Percentiles rank a stretch among this genome's conserved stretches.
phyloP scores from a whole-genome alignment of 2,329 filamentous ascomycete species.

The Paraconiothyrium sp. region DNA sequence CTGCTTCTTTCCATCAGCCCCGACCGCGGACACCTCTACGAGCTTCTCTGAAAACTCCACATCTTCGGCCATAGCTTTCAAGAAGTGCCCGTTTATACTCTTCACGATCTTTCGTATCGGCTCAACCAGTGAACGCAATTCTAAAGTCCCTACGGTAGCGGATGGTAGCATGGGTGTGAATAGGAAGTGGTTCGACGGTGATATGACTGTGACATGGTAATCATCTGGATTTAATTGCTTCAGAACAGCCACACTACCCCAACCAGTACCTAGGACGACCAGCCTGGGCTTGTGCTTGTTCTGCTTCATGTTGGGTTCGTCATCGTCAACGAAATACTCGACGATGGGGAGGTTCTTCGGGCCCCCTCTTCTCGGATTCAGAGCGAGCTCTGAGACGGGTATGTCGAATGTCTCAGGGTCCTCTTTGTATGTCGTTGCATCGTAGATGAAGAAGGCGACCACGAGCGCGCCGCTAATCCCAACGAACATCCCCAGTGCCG shows the following conservation, averaged over 20 bases:
- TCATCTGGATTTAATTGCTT: conserved; percentile 91
- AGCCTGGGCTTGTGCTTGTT: conserved; percentile 90
- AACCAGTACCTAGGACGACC: conserved; percentile 92
- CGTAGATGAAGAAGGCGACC: conserved; percentile 89
- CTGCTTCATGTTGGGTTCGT: conserved; percentile 76
- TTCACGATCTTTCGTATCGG: conserved; percentile 86
- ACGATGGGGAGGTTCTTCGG: conserved; percentile 95
- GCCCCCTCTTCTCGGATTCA: conserved; percentile 82
- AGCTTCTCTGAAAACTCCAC: conserved; percentile 92
- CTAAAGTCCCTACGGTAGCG: conserved; percentile 93
- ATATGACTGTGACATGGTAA: conserved; percentile 95
- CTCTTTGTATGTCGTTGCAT: conserved; percentile 88
- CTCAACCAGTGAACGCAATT: conserved; percentile 89
- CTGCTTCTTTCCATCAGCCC: conserved; percentile 74
- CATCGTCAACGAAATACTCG: conserved; percentile 87
- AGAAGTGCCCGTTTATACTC: conserved; percentile 83
- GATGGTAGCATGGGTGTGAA: conserved; percentile 99
- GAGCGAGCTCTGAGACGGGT: conserved; percentile 82
- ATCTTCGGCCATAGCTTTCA: conserved; percentile 86
- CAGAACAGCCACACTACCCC: conserved; percentile 90
- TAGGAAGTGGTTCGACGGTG: conserved; percentile 94
- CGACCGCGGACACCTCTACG: conserved; percentile 82
- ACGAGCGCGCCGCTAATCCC: conserved; percentile 74
- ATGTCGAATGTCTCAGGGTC: conserved; percentile 74
- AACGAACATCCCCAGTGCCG: conserved; percentile 78